Base-by-base conservation (phyloP, 345 rosid genomes). In the Euphorbia tirucalli region DNA sequence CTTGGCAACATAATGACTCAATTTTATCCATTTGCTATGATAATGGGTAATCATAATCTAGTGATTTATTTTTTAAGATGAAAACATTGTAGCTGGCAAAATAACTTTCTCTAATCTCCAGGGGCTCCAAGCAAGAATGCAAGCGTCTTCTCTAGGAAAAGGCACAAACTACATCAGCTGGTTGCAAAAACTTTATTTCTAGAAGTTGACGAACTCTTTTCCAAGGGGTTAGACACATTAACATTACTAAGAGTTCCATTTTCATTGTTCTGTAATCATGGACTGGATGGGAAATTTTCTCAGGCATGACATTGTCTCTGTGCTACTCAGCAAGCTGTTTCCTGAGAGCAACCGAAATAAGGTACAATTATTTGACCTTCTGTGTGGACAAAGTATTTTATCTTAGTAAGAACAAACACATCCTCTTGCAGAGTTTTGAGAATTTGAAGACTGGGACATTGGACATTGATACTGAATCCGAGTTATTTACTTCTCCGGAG, bases 221-320 rank as follows among this genome's bases (percentile, higher is more conserved):
- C 83, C 10, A 79, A 85, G 73, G 81, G 91, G 96, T 93, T 64
- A 76, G 88, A 43, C 63, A 72, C 66, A 37, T 59, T 37, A 57
- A 21, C 37, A 25, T 60, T 18, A 28, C 21, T 37, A 37, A 19
- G 67, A 54, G 3, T 28, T 71, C 54, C 22, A 63, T 68, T 52
- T 76, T 70, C 44, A 50, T 64, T 14, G 57, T 71, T 43, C 37
- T 71, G 46, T 28, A 74, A 15, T 82, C 60, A 73, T 84, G 76
- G 57, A 78, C 70, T 78, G 52, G 41, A 49, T 71, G 65, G 18
- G 48, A 52, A 62, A 61, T 70, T 61, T 76, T 85, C 65, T 66
- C 85, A 90, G 96, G 96, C 62, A 25, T 44, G 85, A 83, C 72
- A 41, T 90, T 66, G 81, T 86, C 76, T 80, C 91, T 71, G 7